A percentile compares a stretch with the other conserved stretches of the same genome.
These are phyloP conservation scores for Seiridium unicorne DNA, from an alignment of 2,329 filamentous ascomycete genomes.

Conservation along the genomic window DNA sequence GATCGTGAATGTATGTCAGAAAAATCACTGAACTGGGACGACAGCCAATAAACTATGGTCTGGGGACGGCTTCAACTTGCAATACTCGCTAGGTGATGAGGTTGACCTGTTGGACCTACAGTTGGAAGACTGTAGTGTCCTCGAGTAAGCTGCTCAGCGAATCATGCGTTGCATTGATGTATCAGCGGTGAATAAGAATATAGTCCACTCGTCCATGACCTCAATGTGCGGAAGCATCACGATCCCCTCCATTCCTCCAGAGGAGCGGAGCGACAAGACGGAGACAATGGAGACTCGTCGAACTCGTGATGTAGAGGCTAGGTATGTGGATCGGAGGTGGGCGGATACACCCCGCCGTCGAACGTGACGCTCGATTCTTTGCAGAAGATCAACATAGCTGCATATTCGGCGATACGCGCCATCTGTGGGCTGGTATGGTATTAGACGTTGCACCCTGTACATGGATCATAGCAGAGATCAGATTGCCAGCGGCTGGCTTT, in stretches of 20 bases:
- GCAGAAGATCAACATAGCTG: slow-evolving; percentile 2
- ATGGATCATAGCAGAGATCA: too few relatives aligned
- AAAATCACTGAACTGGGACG: too few relatives aligned
- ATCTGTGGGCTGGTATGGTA: not conserved
- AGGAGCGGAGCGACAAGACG: not conserved
- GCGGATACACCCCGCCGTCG: not conserved
- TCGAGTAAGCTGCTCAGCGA: too few relatives aligned
- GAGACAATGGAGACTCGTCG: not conserved
- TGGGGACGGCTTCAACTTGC: too few relatives aligned
- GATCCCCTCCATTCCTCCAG: not conserved
- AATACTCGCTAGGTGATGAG: too few relatives aligned
- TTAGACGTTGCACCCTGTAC: too few relatives aligned
- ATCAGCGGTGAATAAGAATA: not conserved
- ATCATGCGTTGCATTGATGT: too few relatives aligned
- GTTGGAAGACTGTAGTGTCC: not conserved
- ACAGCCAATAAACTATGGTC: too few relatives aligned
- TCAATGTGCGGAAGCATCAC: not conserved
- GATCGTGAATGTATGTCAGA: too few relatives aligned
- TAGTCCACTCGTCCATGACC: not conserved
- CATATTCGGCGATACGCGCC: not conserved
- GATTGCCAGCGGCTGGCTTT: too few relatives aligned
- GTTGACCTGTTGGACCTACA: not conserved
- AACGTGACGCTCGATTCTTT: slow-evolving; percentile 1
- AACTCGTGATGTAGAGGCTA: not conserved
- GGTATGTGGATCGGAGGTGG: not conserved